Conservation (phyloP, 2,329 filamentous ascomycete species). For the Bipolaris gigantea region DNA sequence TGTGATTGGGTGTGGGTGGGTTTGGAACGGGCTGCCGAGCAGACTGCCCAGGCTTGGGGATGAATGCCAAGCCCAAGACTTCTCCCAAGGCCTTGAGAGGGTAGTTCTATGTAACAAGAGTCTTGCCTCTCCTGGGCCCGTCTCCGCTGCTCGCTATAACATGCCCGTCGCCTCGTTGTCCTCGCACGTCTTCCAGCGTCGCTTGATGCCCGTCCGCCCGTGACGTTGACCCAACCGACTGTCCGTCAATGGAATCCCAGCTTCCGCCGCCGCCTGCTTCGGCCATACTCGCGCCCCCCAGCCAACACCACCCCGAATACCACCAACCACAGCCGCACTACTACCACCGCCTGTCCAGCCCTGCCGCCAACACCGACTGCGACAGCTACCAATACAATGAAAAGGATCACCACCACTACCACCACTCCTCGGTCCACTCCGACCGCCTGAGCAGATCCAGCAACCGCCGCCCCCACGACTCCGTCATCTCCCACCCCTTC, state of each 20-base stretch:
- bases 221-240: conserved; percentile 23
- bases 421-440: conserved; percentile 13
- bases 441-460: conserved; percentile 30
- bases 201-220: conserved; percentile 31
- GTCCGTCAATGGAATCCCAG: conserved; percentile 38
- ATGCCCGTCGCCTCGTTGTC: conserved; percentile 35
- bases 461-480: conserved; percentile 37
- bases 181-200: conserved; percentile 19
- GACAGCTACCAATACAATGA: conserved; percentile 17
- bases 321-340: not conserved
- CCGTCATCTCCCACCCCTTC: conserved; percentile 45
- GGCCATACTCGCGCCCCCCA: conserved; percentile 27
- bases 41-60: conserved; percentile 33
- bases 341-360: not conserved
- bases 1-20: conserved; percentile 28
- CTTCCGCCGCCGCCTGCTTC: conserved; percentile 33
- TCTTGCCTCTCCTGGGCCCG: conserved; percentile 41
- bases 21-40: conserved; percentile 21
- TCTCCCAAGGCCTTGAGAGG: conserved; percentile 38
- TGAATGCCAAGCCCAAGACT: conserved; percentile 37
- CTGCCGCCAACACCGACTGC: conserved; percentile 8
- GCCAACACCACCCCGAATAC: conserved; percentile 12
- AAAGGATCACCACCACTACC: conserved; percentile 26
- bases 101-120: conserved; percentile 38
- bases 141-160: conserved; percentile 36